Base-by-base conservation (phyloP, 2,329 filamentous ascomycete species). In the Colletotrichum sp. region DNA sequence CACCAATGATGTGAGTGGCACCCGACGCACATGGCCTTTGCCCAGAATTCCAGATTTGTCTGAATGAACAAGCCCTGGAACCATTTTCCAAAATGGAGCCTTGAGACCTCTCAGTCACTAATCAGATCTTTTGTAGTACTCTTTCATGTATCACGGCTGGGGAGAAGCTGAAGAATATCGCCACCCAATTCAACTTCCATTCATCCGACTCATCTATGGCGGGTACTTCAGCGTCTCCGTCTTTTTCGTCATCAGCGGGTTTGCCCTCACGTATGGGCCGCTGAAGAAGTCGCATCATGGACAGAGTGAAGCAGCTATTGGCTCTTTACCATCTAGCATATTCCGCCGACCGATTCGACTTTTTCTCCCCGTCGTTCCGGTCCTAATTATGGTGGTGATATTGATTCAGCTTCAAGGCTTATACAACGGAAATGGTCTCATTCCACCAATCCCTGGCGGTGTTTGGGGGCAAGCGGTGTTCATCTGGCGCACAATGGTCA, bases 401-500 rank as follows among this genome's bases (percentile, higher is more conserved):
- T 1, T 70, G 28, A 62, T 62, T 16, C 36, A 39, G 13, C 8
- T 70, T 60, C 25, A 32, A 8, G 10, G 16, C 7, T 64, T 43
- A n/a, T 71, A 71, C 68, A 8, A 13, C 6, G 12, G 12, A 18
- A 60, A 13, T 16, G 22, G 18, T 25, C 55, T 36, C 10, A 18
- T 25, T 13, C 32, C 16, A 15, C 34, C 74, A 9, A n/a, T 64
- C 5, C 52, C 43, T 15, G 80, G 81, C 9, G 84, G 83, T 12
- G 72, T 82, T 5, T 81, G 79, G 64, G 83, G 80, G n/a, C 87
- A 90, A 76, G 75, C 76, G 16, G 85, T 88, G 71, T 85, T 89
- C 75, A 90, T 89, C 88, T 91, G 89, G 89, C 76, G 77, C 27
- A 79, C 80, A 77, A 83, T 87, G 72, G 87, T 90, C 84, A 88